Evolutionary conservation across 345 rosid species (phyloP).

Genomic region (Microcos paniculata): DNA sequence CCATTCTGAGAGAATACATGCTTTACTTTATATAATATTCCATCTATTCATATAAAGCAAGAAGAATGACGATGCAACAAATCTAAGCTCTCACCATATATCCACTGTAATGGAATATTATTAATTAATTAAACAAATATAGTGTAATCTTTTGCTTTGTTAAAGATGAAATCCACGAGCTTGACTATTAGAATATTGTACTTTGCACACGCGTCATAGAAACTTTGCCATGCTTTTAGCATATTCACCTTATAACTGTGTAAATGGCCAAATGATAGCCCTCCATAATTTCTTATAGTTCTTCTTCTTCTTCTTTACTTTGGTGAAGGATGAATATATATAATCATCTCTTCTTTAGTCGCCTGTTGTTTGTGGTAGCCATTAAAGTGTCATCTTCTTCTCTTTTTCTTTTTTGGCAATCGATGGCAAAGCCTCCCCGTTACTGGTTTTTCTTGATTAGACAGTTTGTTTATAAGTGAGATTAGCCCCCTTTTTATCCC

Average conservation of each 20-base stretch:
- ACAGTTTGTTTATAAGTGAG: not conserved
- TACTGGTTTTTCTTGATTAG: not conserved
- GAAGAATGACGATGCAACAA: not conserved
- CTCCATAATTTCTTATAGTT: too few species aligned
- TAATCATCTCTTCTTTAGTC: not conserved
- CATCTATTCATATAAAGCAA: not conserved
- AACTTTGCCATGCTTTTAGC: too few species aligned
- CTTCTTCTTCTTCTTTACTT: not conserved
- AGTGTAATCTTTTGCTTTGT: not conserved
- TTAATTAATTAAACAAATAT: not conserved
- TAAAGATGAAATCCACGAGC: not conserved
- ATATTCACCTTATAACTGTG: too few species aligned
- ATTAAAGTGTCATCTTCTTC: not conserved
- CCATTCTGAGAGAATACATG: not conserved
- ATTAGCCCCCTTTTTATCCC: too few species aligned
- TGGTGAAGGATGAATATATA: not conserved
- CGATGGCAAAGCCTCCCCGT: not conserved
- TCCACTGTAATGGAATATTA: not conserved
- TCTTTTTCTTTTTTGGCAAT: not conserved
- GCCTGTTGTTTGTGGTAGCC: not conserved
- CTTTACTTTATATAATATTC: not conserved
- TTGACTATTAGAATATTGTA: not conserved
- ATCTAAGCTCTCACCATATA: not conserved
- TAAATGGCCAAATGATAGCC: too few species aligned
- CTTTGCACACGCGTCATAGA: not conserved